A percentile compares a stretch with the other conserved stretches of the same genome.
phyloP scores from a whole-genome alignment of 352 stramenopile genomes.

The Phytophthora litchii region DNA sequence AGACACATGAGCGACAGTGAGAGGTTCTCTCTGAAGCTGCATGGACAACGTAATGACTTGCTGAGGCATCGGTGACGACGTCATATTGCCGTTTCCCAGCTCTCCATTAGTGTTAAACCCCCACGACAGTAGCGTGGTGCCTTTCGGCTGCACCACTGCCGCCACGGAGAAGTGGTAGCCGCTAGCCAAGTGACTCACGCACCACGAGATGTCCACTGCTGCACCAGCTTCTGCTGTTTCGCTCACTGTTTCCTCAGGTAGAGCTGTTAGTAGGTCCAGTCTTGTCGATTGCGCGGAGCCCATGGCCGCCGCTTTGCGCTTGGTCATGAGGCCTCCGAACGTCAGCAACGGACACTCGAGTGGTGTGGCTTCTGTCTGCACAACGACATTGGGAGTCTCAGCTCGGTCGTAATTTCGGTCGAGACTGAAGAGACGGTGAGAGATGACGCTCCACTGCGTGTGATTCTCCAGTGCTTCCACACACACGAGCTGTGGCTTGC shows the following conservation, averaged over 20 bases:
- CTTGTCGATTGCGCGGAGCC: conserved; percentile 26
- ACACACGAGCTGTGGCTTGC: conserved; percentile 65
- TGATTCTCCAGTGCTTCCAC: conserved; percentile 60
- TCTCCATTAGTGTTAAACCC: conserved; percentile 64
- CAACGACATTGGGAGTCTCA: conserved; percentile 50
- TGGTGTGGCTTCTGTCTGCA: conserved; percentile 48
- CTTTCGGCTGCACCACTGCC: conserved; percentile 44
- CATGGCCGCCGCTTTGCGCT: conserved; percentile 46
- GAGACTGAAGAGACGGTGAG: conserved; percentile 69
- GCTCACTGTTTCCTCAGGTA: conserved; percentile 10
- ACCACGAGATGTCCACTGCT: conserved; percentile 34
- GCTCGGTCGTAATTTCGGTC: conserved; percentile 69
- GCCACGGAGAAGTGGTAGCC: conserved; percentile 70
- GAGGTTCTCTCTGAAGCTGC: conserved; percentile 40
- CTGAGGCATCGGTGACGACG: conserved; percentile 43
- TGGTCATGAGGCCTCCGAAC: conserved; percentile 51
- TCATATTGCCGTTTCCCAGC: conserved; percentile 57
- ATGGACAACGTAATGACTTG: conserved; percentile 40
- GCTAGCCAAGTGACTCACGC: conserved; percentile 60
- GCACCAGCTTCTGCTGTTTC: conserved; percentile 1
- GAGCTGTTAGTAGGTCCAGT: conserved; percentile 43
- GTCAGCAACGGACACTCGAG: conserved; percentile 46
- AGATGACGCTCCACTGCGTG: conserved; percentile 52
- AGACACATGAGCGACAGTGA: conserved; percentile 54
- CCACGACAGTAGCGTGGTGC: conserved; percentile 54